Conservation (phyloP, 805 yeast species). For the Hanseniaspora singularis region DNA sequence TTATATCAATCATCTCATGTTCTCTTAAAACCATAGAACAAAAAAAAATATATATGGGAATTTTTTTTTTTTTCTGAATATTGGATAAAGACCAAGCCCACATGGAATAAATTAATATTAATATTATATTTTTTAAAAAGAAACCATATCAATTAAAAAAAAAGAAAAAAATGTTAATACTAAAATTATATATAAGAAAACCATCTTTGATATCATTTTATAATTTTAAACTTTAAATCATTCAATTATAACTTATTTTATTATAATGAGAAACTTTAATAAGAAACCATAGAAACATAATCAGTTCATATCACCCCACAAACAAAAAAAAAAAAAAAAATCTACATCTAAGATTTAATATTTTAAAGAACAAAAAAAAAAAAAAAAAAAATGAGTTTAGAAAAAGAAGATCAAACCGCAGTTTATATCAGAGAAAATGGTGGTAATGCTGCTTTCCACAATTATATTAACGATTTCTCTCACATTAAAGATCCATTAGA, state of each 20-base stretch:
- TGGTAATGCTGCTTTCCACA: conserved; percentile 82
- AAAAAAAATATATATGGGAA: not conserved
- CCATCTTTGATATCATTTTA: no score
- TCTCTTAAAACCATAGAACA: not conserved
- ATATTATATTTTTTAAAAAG: no score
- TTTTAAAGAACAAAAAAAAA: not conserved
- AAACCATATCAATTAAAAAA: not conserved
- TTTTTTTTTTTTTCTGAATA: no score
- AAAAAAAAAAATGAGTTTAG: conserved; percentile 4
- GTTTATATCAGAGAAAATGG: conserved; percentile 39
- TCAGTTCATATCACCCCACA: no score
- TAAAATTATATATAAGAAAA: no score
- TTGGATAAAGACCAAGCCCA: not conserved
- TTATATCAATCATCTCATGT: no score
- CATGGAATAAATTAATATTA: not conserved
- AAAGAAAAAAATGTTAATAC: no score
- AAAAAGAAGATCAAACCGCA: conserved; percentile 18
- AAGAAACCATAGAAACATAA: not conserved
- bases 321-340: not conserved
- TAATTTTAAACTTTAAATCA: no score
- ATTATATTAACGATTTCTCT: conserved; percentile 65
- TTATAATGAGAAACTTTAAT: no score
- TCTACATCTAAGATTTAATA: not conserved
- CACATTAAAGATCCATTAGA: conserved; percentile 75
- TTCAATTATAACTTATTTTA: no score